Percentiles rank a stretch among this genome's conserved stretches.
Evolutionary conservation across 2,329 filamentous ascomycete genomes (phyloP).

Genomic region (Septoria linicola): DNA sequence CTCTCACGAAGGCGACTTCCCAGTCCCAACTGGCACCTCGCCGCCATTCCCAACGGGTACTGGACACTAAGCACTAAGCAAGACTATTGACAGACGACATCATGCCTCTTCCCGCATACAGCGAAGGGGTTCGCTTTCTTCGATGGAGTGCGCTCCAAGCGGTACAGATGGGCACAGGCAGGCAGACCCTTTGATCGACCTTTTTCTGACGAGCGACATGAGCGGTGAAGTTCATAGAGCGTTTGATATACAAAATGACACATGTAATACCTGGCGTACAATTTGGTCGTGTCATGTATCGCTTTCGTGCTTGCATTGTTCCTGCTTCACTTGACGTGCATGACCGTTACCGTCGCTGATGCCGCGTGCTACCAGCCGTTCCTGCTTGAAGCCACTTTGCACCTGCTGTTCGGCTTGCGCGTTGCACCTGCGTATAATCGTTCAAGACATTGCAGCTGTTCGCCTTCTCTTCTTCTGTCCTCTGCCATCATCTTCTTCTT

Average conservation of each 20-base stretch:
- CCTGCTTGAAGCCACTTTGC: too few species aligned
- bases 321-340: neutral
- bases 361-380: too few species aligned
- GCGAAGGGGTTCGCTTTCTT: conserved; percentile 6
- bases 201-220: too few species aligned
- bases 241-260: too few species aligned
- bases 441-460: neutral
- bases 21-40: conserved; percentile 8
- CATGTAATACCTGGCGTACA: too few species aligned
- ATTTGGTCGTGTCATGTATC: neutral
- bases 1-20: neutral
- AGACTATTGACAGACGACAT: too few species aligned
- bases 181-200: neutral
- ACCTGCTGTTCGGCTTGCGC: too few species aligned
- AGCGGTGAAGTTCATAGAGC: too few species aligned
- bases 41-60: conserved; percentile 5
- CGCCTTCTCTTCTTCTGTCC: neutral
- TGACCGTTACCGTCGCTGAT: too few species aligned
- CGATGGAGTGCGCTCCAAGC: conserved; percentile 10
- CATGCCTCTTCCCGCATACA: too few species aligned
- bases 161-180: neutral
- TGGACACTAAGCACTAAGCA: neutral
- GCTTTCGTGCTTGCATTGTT: neutral
- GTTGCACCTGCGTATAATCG: too few species aligned
- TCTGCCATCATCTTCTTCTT: neutral